Conservation (phyloP, 805 yeast genomes). For the Saturnispora bothae region DNA sequence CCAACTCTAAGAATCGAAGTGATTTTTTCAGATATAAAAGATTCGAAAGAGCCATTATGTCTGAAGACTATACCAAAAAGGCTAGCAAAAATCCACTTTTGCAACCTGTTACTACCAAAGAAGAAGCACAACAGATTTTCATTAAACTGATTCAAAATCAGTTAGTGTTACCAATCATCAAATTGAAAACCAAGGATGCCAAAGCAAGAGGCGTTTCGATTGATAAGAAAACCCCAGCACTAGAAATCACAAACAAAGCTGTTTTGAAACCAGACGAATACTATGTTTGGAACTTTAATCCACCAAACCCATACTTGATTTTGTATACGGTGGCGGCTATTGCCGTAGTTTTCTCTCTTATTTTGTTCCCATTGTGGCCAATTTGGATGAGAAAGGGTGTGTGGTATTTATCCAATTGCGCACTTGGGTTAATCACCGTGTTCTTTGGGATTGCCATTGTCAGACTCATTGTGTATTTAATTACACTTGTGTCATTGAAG, state of each 20-base stretch:
- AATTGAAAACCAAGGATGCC: conserved; percentile 60
- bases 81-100: conserved; percentile 29
- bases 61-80: conserved; percentile 51
- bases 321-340: conserved; percentile 57
- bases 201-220: conserved; percentile 53
- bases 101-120: conserved; percentile 27
- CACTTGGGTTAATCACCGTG: conserved; percentile 60
- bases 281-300: conserved; percentile 74
- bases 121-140: conserved; percentile 48
- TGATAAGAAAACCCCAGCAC: conserved; percentile 50
- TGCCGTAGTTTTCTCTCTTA: conserved; percentile 49
- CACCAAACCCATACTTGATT: conserved; percentile 56
- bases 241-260: conserved; percentile 47
- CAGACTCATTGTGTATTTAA: conserved; percentile 56
- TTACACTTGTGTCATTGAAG: conserved; percentile 47
- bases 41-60: conserved; percentile 63
- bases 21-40: conserved; percentile 87
- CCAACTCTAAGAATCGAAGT: conserved; percentile 55
- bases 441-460: conserved; percentile 74
- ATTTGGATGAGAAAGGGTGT: conserved; percentile 77
- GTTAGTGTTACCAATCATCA: conserved; percentile 64
- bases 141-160: conserved; percentile 61
- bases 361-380: conserved; percentile 95
- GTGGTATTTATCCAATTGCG: conserved; percentile 76
- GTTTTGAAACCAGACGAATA: conserved; percentile 56